Evolutionary conservation across 805 yeast genomes (phyloP).

Genomic region (Yamadazyma laniorum): DNA sequence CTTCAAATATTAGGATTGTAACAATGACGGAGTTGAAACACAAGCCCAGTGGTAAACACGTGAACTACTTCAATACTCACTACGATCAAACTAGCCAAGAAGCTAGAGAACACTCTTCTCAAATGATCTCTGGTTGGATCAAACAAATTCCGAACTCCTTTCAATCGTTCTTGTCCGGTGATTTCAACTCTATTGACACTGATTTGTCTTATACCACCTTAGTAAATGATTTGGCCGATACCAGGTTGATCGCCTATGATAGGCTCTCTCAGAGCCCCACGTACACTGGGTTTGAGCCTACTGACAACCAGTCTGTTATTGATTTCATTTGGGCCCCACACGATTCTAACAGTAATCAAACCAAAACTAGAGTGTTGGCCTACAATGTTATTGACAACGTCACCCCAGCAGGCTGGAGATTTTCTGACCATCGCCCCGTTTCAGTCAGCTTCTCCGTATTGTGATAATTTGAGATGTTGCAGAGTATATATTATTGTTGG

Average conservation of each 20-base stretch:
- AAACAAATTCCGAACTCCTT: slow-evolving; percentile 27
- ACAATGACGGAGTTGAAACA: slow-evolving; percentile 38
- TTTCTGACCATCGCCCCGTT: slow-evolving; percentile 51
- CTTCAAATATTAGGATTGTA: slow-evolving; percentile 39
- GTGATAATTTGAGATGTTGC: too few species aligned
- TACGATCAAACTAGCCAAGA: slow-evolving; percentile 47
- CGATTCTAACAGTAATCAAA: slow-evolving; percentile 14
- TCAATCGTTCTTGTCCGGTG: slow-evolving; percentile 50
- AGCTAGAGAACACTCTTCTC: slow-evolving; percentile 47
- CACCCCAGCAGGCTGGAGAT: slow-evolving; percentile 30
- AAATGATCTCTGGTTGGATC: slow-evolving; percentile 42
- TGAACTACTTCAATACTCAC: slow-evolving; percentile 48
- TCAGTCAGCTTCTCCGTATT: slow-evolving; percentile 7
- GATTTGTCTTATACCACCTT: slow-evolving; percentile 33
- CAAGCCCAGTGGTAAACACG: slow-evolving; percentile 45
- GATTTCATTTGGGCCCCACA: slow-evolving; percentile 40
- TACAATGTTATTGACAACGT: slow-evolving; percentile 34
- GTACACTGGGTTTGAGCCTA: slow-evolving; percentile 37
- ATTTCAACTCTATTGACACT: slow-evolving; percentile 46
- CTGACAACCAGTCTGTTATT: slow-evolving; percentile 28
- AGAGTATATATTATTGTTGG: too few species aligned
- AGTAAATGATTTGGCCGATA: slow-evolving; percentile 17
- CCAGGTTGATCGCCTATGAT: slow-evolving; percentile 33
- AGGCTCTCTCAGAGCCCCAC: slow-evolving; percentile 28
- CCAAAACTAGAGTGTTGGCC: slow-evolving; percentile 19